phyloP scores from a whole-genome alignment of 2,329 filamentous ascomycete species.

The Cercospora berteroae region DNA sequence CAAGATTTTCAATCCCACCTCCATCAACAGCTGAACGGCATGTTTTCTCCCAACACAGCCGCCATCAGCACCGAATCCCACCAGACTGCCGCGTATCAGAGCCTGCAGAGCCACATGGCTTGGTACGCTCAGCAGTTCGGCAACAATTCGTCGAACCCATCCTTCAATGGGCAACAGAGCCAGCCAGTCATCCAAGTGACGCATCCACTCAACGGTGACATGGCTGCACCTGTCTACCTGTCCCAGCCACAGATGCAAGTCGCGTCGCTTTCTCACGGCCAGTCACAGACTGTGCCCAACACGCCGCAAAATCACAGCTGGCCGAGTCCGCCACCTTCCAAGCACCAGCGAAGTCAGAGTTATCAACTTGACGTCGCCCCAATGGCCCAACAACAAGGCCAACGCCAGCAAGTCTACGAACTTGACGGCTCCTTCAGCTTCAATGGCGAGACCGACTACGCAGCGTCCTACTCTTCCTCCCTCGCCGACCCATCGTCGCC shows the following conservation, averaged over 20 bases:
- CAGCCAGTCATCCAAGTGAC: slow-evolving; percentile 27
- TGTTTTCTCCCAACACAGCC: slow-evolving; percentile 30
- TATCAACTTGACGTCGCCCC: slow-evolving; percentile 54
- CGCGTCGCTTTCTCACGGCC: slow-evolving; percentile 33
- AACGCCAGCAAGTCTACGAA: slow-evolving; percentile 35
- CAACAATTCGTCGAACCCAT: slow-evolving; percentile 22
- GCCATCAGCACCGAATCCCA: slow-evolving; percentile 25
- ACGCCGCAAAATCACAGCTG: slow-evolving; percentile 44
- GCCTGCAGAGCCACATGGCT: slow-evolving; percentile 33
- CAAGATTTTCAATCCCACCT: slow-evolving; percentile 45
- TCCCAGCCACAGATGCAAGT: slow-evolving; percentile 32
- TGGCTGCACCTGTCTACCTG: slow-evolving; percentile 25
- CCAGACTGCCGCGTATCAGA: slow-evolving; percentile 28
- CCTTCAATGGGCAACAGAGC: slow-evolving; percentile 16
- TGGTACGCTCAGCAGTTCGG: slow-evolving; percentile 34
- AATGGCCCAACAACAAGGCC: slow-evolving; percentile 47
- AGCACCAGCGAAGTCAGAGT: slow-evolving; percentile 39
- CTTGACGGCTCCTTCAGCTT: slow-evolving; percentile 37
- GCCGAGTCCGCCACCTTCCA: slow-evolving; percentile 37
- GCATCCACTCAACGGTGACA: slow-evolving; percentile 22
- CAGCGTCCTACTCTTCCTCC: slow-evolving; percentile 51
- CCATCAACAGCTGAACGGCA: slow-evolving; percentile 53
- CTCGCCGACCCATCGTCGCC: slow-evolving; percentile 49
- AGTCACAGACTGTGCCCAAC: slow-evolving; percentile 53
- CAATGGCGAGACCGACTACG: slow-evolving; percentile 46